Evolutionary conservation across 306 rosid species (phyloP).

Genomic region (Pueraria montana): DNA sequence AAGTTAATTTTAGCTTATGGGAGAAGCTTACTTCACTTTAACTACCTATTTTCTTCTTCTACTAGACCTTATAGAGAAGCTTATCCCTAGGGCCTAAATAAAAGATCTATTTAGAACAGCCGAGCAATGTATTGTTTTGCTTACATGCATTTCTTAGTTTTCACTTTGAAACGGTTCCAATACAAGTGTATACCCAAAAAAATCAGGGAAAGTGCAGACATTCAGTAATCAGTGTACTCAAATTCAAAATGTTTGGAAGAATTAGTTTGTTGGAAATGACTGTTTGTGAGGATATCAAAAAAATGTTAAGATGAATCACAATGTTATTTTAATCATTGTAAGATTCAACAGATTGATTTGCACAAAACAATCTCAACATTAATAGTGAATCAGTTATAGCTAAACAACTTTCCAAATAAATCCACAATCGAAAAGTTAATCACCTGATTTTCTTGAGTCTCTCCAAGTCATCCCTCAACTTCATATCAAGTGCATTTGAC

Average conservation of each 20-base stretch:
- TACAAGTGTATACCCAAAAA: too few species aligned
- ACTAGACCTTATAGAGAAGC: too few species aligned
- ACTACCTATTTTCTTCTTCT: too few species aligned
- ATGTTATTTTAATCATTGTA: background rate
- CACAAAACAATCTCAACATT: background rate
- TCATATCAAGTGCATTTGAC: too few species aligned
- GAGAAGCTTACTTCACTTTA: too few species aligned
- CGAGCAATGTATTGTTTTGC: background rate
- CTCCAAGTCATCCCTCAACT: too few species aligned
- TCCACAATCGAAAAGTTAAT: background rate
- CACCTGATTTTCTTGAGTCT: conserved; percentile 66
- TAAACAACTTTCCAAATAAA: background rate
- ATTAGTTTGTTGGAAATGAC: background rate
- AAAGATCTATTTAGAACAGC: too few species aligned
- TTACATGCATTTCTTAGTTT: background rate
- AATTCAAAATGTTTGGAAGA: background rate
- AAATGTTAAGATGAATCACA: background rate
- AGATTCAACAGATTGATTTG: background rate
- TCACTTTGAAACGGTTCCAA: background rate
- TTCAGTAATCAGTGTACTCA: background rate
- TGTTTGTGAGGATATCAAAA: background rate
- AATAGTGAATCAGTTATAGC: background rate
- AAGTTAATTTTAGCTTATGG: too few species aligned
- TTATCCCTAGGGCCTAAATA: too few species aligned
- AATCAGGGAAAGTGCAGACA: background rate